Evolutionary conservation across 257 asterid genomes (phyloP).

Genomic region (Solanum appendiculatum): DNA sequence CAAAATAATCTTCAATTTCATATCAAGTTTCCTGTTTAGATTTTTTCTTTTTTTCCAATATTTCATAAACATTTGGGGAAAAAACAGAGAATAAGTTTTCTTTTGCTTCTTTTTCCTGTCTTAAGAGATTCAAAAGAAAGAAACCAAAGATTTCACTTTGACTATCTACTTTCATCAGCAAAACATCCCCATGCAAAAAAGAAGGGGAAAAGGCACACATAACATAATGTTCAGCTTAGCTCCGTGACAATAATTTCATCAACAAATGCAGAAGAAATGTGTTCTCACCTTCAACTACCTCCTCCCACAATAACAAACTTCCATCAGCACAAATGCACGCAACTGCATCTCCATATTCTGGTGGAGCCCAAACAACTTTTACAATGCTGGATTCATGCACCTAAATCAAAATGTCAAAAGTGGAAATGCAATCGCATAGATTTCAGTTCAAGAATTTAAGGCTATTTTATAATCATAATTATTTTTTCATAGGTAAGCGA

Average conservation of each 20-base stretch:
- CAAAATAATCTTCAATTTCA: neutral
- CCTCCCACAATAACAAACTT: conserved; percentile 74
- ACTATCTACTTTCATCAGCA: neutral
- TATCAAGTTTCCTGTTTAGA: neutral
- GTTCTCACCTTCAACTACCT: conserved; percentile 48
- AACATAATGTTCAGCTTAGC: neutral
- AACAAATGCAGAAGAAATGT: neutral
- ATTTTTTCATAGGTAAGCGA: neutral
- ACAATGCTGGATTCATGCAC: conserved; percentile 45
- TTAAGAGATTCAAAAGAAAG: neutral
- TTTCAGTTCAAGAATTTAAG: neutral
- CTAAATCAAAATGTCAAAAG: conserved; percentile 14
- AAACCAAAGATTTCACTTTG: neutral
- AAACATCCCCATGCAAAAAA: neutral
- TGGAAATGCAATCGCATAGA: neutral
- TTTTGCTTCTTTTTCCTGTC: neutral
- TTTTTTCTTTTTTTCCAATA: neutral
- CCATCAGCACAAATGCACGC: conserved; percentile 70
- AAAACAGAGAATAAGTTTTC: neutral
- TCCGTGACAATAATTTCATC: neutral
- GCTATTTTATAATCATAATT: neutral
- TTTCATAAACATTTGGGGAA: neutral
- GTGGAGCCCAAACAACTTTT: conserved; percentile 80
- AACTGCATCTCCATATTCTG: conserved; percentile 73
- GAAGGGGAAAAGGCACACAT: neutral